Percentiles rank a stretch among this genome's conserved stretches.
Conservation (phyloP, 2,329 filamentous ascomycete species). For the Aspergillus flavus region DNA sequence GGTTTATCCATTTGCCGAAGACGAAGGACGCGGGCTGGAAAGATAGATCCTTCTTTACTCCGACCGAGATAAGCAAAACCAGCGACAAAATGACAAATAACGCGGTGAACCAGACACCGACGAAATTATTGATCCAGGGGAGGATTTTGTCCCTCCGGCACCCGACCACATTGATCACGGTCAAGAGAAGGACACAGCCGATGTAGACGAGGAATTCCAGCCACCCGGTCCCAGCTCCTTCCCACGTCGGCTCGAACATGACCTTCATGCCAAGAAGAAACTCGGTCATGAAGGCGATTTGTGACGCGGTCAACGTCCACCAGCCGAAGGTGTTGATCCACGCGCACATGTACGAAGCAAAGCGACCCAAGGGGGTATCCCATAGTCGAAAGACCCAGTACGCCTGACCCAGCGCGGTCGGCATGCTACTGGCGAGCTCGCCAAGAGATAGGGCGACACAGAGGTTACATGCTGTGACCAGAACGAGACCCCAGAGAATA, state of each 20-base stretch:
- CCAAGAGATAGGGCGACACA: constrained; percentile 66
- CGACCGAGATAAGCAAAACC: constrained; percentile 56
- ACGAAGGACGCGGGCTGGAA: constrained; percentile 57
- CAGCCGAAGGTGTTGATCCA: constrained; percentile 65
- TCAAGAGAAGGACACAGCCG: constrained; percentile 52
- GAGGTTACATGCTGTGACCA: constrained; percentile 64
- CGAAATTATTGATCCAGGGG: constrained; percentile 60
- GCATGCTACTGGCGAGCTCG: constrained; percentile 68
- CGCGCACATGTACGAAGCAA: constrained; percentile 59
- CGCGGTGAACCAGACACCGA: constrained; percentile 55
- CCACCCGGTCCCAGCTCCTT: constrained; percentile 51
- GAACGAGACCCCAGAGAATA: constrained; percentile 69
- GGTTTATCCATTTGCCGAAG: constrained; percentile 56
- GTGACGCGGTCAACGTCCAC: constrained; percentile 60
- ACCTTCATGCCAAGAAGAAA: constrained; percentile 61
- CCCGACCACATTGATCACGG: constrained; percentile 54
- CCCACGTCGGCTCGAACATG: constrained; percentile 55
- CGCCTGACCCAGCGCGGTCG: constrained; percentile 62
- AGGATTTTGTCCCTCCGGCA: constrained; percentile 54
- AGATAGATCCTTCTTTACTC: constrained; percentile 45
- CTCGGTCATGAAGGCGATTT: constrained; percentile 61
- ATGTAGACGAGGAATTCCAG: constrained; percentile 59
- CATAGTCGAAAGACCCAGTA: constrained; percentile 57
- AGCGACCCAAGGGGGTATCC: constrained; percentile 47
- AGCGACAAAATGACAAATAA: constrained; percentile 57